Evolutionary conservation across 192 early-diverging fungal genomes (phyloP).

Genomic region (Phycomyces blakesleeanus): DNA sequence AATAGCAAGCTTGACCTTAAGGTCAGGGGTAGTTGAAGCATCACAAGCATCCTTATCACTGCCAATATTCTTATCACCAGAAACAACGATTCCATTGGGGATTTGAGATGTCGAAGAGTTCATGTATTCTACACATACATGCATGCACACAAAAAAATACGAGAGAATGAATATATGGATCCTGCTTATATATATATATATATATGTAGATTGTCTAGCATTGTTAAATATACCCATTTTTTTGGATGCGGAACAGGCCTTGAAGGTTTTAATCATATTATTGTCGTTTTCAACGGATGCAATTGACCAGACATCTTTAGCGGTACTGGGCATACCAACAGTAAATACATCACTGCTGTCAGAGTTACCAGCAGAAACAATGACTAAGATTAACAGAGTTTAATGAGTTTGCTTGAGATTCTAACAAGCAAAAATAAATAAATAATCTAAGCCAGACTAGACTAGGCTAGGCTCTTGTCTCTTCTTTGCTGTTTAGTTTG

Average conservation of each 20-base stretch:
- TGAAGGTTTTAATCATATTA: constrained; percentile 20
- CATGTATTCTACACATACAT: not conserved
- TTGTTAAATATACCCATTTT: no score
- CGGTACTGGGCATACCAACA: constrained; percentile 55
- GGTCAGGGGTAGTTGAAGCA: constrained; percentile 33
- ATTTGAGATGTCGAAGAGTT: not conserved
- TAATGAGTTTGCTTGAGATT: no score
- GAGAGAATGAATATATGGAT: no score
- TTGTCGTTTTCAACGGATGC: constrained; percentile 50
- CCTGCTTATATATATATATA: no score
- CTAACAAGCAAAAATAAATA: not conserved
- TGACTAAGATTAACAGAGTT: constrained; percentile 37
- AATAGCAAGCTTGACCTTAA: constrained; percentile 54
- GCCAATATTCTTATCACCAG: constrained; percentile 36
- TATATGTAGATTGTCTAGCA: no score
- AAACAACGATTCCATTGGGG: constrained; percentile 35
- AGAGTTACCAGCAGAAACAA: constrained; percentile 62
- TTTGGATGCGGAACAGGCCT: not conserved
- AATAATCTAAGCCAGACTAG: not conserved
- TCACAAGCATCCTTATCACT: constrained; percentile 53
- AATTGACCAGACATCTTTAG: constrained; percentile 51
- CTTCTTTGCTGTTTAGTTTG: no score
- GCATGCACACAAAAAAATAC: no score
- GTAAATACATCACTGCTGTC: constrained; percentile 59
- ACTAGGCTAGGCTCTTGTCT: no score